Conservation (phyloP, 345 rosid species). For the Hypericum perforatum region DNA sequence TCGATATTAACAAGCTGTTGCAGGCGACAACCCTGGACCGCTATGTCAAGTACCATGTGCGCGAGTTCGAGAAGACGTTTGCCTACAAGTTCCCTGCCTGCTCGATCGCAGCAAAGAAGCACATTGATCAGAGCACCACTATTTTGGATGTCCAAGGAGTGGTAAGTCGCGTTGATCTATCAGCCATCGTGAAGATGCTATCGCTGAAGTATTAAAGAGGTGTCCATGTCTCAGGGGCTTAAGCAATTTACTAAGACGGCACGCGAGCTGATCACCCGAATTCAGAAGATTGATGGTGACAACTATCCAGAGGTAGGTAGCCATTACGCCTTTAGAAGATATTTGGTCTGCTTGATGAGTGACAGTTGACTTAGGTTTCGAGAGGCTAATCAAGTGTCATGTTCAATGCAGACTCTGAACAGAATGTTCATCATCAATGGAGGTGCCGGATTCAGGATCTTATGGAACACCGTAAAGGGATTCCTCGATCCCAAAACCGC, state of each 20-base stretch:
- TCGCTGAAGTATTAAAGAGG: background rate
- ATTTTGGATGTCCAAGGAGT: conserved; percentile 3
- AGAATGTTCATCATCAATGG: conserved; percentile 3
- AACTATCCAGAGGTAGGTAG: conserved; percentile 3
- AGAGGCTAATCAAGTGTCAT: background rate
- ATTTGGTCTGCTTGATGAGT: background rate
- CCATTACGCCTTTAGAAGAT: background rate
- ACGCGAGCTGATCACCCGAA: background rate
- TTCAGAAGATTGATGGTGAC: conserved; percentile 5
- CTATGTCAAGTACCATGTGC: conserved; percentile 4
- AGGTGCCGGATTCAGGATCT: conserved; percentile 5
- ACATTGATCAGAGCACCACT: conserved; percentile 5
- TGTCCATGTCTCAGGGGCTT: background rate
- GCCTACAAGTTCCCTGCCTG: conserved; percentile 4
- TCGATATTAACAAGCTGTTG: background rate
- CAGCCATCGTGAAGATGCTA: background rate
- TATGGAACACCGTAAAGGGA: background rate
- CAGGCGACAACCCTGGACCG: conserved; percentile 1
- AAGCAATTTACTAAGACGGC: conserved; percentile 4
- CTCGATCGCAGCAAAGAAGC: conserved; percentile 6
- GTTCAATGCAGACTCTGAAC: background rate
- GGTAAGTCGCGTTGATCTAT: background rate
- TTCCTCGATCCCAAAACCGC: conserved; percentile 4
- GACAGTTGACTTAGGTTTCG: background rate
- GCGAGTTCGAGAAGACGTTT: conserved; percentile 3